phyloP scores from a whole-genome alignment of 495 filamentous ascomycete species.

The Clavariopsis aquatica region DNA sequence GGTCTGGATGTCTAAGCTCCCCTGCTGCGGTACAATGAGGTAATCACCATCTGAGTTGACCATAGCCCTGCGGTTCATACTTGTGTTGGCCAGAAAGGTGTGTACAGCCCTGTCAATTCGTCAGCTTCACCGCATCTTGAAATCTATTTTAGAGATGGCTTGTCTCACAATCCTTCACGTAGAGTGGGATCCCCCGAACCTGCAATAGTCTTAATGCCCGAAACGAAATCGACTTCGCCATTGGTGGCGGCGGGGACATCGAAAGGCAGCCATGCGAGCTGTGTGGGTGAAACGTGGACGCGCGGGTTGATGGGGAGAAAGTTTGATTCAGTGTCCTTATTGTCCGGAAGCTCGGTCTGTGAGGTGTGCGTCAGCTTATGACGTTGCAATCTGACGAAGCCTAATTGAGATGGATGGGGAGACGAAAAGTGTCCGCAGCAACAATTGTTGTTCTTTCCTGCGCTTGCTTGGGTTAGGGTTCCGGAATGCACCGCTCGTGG shows the following conservation, averaged over 20 bases:
- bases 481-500: not conserved
- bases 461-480: not conserved
- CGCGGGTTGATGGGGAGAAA: constrained; percentile 54
- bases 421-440: not conserved
- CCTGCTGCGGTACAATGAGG: constrained; percentile 53
- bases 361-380: constrained; percentile 19
- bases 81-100: constrained; percentile 51
- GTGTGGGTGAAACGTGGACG: constrained; percentile 63
- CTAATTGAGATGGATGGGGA: not conserved
- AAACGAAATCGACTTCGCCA: constrained; percentile 49
- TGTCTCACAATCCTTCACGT: constrained; percentile 47
- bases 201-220: constrained; percentile 53
- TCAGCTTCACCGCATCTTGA: not conserved
- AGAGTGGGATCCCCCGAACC: constrained; percentile 55
- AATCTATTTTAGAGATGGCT: not conserved
- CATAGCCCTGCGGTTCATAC: constrained; percentile 52
- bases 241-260: constrained; percentile 47
- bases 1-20: constrained; percentile 53
- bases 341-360: constrained; percentile 53
- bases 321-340: constrained; percentile 48
- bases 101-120: constrained; percentile 46
- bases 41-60: constrained; percentile 56
- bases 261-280: constrained; percentile 54
- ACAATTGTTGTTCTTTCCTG: not conserved
- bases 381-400: constrained; percentile 6